phyloP scores from a whole-genome alignment of 768 basidiomycete genomes.

The Lactarius evosmus region DNA sequence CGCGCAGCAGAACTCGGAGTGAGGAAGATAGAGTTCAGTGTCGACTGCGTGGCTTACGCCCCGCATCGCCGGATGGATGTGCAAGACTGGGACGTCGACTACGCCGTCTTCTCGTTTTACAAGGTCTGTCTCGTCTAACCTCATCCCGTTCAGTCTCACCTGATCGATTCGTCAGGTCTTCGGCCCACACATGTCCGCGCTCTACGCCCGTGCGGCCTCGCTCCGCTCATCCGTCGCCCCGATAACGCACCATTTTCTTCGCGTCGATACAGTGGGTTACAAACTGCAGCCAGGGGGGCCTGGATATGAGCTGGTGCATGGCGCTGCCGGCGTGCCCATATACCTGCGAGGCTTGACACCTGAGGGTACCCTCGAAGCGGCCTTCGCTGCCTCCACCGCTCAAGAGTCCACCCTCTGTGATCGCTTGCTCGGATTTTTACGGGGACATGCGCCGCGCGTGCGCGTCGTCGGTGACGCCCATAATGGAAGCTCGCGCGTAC shows the following conservation, averaged over 20 bases:
- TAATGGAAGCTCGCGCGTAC: constrained; percentile 45
- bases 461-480: constrained; percentile 62
- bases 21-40: constrained; percentile 58
- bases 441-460: constrained; percentile 50
- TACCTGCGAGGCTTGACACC: constrained; percentile 64
- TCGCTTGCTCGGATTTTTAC: constrained; percentile 54
- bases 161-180: constrained; percentile 50
- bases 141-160: neutral
- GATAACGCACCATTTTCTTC: constrained; percentile 69
- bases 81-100: constrained; percentile 74
- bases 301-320: constrained; percentile 69
- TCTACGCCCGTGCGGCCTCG: constrained; percentile 54
- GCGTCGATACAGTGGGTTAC: constrained; percentile 43
- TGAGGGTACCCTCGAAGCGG: constrained; percentile 40
- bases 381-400: constrained; percentile 54
- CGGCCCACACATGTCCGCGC: constrained; percentile 64
- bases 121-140: constrained; percentile 54
- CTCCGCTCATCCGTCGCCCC: constrained; percentile 53
- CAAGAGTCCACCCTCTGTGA: constrained; percentile 61
- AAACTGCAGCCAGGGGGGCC: constrained; percentile 74
- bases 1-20: constrained; percentile 52
- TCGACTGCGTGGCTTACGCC: constrained; percentile 79
- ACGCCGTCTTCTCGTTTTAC: constrained; percentile 67
- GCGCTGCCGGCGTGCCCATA: constrained; percentile 52
- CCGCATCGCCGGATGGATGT: constrained; percentile 73